Evolutionary conservation across 2,329 filamentous ascomycete genomes (phyloP), one percentile per base, ranked within the genome.

Genomic region (Claviceps cyperi): DNA sequence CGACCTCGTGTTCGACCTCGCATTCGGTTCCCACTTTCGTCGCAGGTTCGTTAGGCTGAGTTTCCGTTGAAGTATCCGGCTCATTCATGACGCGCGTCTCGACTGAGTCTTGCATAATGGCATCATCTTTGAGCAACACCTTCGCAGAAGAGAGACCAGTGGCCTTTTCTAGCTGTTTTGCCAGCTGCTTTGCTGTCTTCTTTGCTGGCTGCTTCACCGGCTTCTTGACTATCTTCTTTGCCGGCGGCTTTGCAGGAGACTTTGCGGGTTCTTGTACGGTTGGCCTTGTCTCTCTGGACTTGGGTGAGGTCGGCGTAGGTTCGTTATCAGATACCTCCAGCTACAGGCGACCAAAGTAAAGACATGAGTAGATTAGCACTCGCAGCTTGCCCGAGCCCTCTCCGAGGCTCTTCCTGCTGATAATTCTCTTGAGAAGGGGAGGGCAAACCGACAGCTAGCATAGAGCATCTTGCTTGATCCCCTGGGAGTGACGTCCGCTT

Each of bases 401-500:
- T 22, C 9, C 7, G 22, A 6, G 14, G 14, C 36, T 14, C n/a
- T n/a, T 7, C 15, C 14, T 11, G 15, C 22, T 9, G 21, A 28
- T 11, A 28, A 2, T 4, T n/a, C 2, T 11, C 14, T 14, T 32
- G 2, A 45, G 4, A 45, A 35, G 24, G 11, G 15, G 24, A 21
- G 35, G 32, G 35, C 35, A 46, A 22, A 38, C 19, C 19, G 35
- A 36, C 51, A 43, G 49, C 46, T 48, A 36, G 37, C n/a, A 50
- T n/a, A 7, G 41, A 50, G 38, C 17, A 40, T 11, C 38, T 43
- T 41, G 9, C 24, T 21, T 35, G 47, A 4, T 13, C 43, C 6
- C n/a, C 47, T 8, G 51, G 36, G 2, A 46, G 46, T 14, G 51
- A 50, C 21, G 24, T 50, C n/a, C 41, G 43, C 24, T 40, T 43